phyloP scores from a whole-genome alignment of 2,329 filamentous ascomycete genomes.

The Beauveria scarabaeidicola region DNA sequence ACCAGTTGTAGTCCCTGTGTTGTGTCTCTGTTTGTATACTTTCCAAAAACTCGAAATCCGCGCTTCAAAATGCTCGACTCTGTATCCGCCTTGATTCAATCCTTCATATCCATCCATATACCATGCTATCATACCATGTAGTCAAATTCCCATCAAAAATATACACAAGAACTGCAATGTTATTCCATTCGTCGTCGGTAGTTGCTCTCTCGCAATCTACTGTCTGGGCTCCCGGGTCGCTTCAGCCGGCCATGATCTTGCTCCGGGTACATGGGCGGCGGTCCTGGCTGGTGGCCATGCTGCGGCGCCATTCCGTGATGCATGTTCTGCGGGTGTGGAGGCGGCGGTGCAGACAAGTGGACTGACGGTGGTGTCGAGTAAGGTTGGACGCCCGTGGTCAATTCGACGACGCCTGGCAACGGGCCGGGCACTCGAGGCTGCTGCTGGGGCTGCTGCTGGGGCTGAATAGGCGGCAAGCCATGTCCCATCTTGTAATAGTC shows the following conservation, averaged over 20 bases:
- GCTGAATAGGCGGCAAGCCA: constrained; percentile 45
- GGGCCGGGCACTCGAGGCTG: constrained; percentile 33
- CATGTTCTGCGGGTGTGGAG: background rate
- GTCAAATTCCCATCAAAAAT: background rate
- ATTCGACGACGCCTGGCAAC: constrained; percentile 53
- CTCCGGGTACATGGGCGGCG: background rate
- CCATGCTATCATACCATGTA: background rate
- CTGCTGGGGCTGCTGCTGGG: constrained; percentile 21
- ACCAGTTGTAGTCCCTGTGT: constrained; percentile 1
- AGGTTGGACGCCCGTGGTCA: constrained; percentile 55
- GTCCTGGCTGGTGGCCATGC: background rate
- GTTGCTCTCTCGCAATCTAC: constrained; percentile 35
- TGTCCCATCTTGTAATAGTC: constrained; percentile 26
- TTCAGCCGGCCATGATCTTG: constrained; percentile 26
- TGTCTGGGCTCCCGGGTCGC: constrained; percentile 42
- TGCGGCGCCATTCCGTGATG: constrained; percentile 1
- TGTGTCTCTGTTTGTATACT: constrained; percentile 1
- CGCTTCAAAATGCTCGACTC: constrained; percentile 7
- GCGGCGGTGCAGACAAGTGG: background rate
- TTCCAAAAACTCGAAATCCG: background rate
- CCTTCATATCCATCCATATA: background rate
- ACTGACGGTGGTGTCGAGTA: constrained; percentile 42
- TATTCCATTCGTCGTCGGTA: constrained; percentile 31
- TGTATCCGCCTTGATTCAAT: background rate
- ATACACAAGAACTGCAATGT: background rate